phyloP scores from a whole-genome alignment of 2,329 filamentous ascomycete species.

The Tolypocladium nubicola region DNA sequence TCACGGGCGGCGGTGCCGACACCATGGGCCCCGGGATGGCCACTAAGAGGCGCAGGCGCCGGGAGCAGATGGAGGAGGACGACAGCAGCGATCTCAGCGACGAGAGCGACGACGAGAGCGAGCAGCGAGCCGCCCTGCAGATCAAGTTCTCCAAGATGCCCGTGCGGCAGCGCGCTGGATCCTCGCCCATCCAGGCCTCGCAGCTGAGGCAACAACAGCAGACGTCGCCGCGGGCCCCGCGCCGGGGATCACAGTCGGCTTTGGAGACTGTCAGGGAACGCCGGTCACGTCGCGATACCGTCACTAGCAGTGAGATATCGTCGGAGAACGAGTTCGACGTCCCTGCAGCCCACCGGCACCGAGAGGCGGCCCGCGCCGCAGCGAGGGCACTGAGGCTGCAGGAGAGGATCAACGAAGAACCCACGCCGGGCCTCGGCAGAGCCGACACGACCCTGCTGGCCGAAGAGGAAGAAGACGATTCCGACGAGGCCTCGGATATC shows the following conservation, averaged over 20 bases:
- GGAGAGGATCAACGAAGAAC: conserved; percentile 27
- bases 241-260: conserved; percentile 61
- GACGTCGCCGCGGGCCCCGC: conserved; percentile 36
- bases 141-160: conserved; percentile 98
- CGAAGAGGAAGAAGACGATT: conserved; percentile 48
- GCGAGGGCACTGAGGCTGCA: conserved; percentile 28
- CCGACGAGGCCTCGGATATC: conserved; percentile 51
- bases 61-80: conserved; percentile 73
- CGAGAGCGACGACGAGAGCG: conserved; percentile 70
- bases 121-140: conserved; percentile 70
- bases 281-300: conserved; percentile 60
- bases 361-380: conserved; percentile 49
- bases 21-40: conserved; percentile 58
- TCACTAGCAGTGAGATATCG: conserved; percentile 74
- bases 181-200: conserved; percentile 69
- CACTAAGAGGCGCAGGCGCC: conserved; percentile 52
- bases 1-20: conserved; percentile 57
- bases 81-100: conserved; percentile 80
- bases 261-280: conserved; percentile 56
- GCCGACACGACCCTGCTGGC: conserved; percentile 41
- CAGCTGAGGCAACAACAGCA: conserved; percentile 49
- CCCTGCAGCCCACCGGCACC: conserved; percentile 51
- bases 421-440: conserved; percentile 28
- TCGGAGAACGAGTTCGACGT: conserved; percentile 72
- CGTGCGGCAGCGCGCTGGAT: conserved; percentile 72